Evolutionary conservation across 805 yeast species (phyloP), one percentile per base, ranked within the genome.

Genomic region (Ogataea angusta): DNA sequence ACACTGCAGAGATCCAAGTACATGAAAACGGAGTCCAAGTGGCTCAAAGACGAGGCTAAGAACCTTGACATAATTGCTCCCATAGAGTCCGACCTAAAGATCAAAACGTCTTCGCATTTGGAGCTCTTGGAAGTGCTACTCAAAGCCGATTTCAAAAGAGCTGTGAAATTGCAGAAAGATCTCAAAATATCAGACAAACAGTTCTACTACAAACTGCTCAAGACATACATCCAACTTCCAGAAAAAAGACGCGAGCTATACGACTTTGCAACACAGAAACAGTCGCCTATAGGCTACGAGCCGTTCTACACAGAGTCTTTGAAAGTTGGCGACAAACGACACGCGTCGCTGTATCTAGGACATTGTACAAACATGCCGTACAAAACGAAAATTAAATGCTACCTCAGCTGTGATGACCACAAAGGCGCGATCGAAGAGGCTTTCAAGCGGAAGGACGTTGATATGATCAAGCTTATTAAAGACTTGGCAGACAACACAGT

Each of bases 281-380:
- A 76, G 46, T 77, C 93, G 0, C 84, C 86, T 0, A 84, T 88
- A 30, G 89, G 91, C 0, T 82, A 81, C 44, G 72, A 70, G 45
- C 80, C 83, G 0, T 80, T 88, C 48, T 84, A 69, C 40, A 66
- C 72, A 12, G 73, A 76, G 27, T 71, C 82, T 27, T 52, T 74
- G 29, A 69, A 68, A 40, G 67, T 72, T 4, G 85, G 80, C 0
- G 81, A 82, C 23, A 63, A 69, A 27, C 65, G 75, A 16, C 80
- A 80, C 35, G 86, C 91, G 1, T 70, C 80, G 0, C 54, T 63
- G 14, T 86, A 82, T 51, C 72, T 88, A 14, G 63, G 68, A 13
- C 62, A 77, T 60, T 78, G 85, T 49, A 54, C 61, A 3, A 64
- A 63, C 16, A 47, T 75, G 30, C 54, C 67, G 5, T 71, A 73